Percentiles rank a stretch among this genome's conserved stretches.
Evolutionary conservation across 177 flowering plant species (phyloP).

Genomic region (Vitis hybrid): DNA sequence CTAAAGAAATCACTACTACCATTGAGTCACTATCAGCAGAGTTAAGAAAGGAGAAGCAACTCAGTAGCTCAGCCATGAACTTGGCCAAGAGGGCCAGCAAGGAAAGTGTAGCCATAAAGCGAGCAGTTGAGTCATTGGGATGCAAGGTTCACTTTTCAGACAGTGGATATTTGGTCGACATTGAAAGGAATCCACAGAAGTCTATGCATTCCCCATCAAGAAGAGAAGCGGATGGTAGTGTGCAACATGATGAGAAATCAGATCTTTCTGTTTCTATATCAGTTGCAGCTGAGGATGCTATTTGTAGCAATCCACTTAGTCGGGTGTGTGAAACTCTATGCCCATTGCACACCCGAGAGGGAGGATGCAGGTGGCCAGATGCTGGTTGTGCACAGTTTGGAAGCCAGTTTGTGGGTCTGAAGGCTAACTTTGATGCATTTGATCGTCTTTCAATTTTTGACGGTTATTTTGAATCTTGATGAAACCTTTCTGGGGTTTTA

Average conservation of each 20-base stretch:
- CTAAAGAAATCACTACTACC: constrained; percentile 45
- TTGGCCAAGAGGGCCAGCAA: constrained; percentile 65
- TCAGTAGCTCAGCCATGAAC: constrained; percentile 60
- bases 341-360: constrained; percentile 77
- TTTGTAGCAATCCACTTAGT: constrained; percentile 37
- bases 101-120: constrained; percentile 78
- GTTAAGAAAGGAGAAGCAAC: constrained; percentile 62
- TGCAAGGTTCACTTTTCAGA: constrained; percentile 79
- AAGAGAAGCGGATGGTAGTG: constrained; percentile 30
- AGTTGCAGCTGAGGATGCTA: constrained; percentile 40
- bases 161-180: constrained; percentile 58
- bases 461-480: constrained; percentile 60
- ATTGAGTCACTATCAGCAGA: constrained; percentile 67
- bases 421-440: constrained; percentile 93
- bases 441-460: constrained; percentile 85
- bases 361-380: constrained; percentile 92
- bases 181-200: constrained; percentile 45
- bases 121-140: constrained; percentile 86
- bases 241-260: constrained; percentile 44
- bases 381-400: constrained; percentile 90
- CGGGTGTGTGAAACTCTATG: constrained; percentile 76
- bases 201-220: constrained; percentile 33
- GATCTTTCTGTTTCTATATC: constrained; percentile 74
- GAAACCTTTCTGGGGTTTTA: neutral
- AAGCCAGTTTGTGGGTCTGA: constrained; percentile 90